Percentiles rank a stretch among this genome's conserved stretches.
Evolutionary conservation across 2,329 filamentous ascomycete genomes (phyloP).

Genomic region (Exophiala dermatitidis): DNA sequence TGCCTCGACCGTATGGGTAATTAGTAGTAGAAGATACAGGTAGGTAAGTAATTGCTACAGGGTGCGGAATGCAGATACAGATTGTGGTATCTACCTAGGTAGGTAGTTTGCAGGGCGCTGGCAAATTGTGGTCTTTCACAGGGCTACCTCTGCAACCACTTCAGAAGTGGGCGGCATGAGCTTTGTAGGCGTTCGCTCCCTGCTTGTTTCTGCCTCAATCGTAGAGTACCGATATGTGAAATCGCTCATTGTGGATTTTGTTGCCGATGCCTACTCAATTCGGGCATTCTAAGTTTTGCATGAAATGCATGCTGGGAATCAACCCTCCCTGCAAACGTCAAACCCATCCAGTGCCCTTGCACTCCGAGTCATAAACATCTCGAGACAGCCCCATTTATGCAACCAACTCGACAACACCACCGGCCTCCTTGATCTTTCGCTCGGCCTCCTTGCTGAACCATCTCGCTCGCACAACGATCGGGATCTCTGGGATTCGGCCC

Average conservation of each 20-base stretch:
- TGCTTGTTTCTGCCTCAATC: not conserved
- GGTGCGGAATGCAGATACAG: not conserved
- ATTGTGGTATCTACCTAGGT: too few relatives aligned
- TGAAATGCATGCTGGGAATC: not conserved
- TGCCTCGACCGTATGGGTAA: not conserved
- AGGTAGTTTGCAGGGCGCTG: too few relatives aligned
- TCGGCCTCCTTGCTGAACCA: constrained; percentile 95
- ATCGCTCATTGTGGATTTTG: not conserved
- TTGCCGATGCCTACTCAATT: not conserved
- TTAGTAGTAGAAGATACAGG: not conserved
- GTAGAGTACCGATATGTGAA: not conserved
- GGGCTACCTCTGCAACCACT: too few relatives aligned
- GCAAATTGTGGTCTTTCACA: too few relatives aligned
- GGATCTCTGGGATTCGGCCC: constrained; percentile 87
- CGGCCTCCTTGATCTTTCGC: constrained; percentile 97
- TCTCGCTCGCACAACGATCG: constrained; percentile 87
- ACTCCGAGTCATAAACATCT: constrained; percentile 1
- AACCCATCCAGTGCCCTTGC: not conserved
- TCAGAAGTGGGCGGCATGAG: not conserved
- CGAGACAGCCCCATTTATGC: constrained; percentile 54
- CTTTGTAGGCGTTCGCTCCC: too few relatives aligned
- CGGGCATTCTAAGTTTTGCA: not conserved
- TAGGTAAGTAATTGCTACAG: not conserved
- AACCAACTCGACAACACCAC: constrained; percentile 91
- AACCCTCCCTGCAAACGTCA: not conserved